Percentiles rank a stretch among this genome's conserved stretches.
Evolutionary conservation across 768 basidiomycete species (phyloP).

Genomic region (Suillus occidentalis): DNA sequence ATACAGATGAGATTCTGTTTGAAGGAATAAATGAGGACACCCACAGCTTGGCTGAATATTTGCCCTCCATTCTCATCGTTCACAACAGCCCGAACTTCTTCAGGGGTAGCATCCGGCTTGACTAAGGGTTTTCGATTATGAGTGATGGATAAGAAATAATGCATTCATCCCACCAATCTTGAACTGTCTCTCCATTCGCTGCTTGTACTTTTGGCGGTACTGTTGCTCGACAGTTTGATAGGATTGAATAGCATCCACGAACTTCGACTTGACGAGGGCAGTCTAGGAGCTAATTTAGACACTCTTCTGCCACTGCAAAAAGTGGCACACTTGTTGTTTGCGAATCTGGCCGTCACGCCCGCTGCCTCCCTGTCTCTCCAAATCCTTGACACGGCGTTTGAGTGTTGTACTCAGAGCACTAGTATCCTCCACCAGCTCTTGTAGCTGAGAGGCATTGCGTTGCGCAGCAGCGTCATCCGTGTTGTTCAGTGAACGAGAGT

Average conservation of each 20-base stretch:
- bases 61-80: conserved; percentile 81
- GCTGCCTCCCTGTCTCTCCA: conserved; percentile 68
- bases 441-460: conserved; percentile 60
- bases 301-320: background rate
- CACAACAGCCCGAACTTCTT: conserved; percentile 85
- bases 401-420: conserved; percentile 66
- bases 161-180: conserved; percentile 62
- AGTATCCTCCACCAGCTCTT: conserved; percentile 70
- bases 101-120: conserved; percentile 89
- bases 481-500: conserved; percentile 73
- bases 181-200: conserved; percentile 83
- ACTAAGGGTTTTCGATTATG: conserved; percentile 42
- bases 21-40: conserved; percentile 14
- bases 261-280: conserved; percentile 68
- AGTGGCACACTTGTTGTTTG: conserved; percentile 63
- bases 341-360: conserved; percentile 69
- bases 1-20: conserved; percentile 1
- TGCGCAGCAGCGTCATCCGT: conserved; percentile 69
- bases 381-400: conserved; percentile 69
- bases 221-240: conserved; percentile 84
- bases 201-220: conserved; percentile 75
- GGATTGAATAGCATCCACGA: conserved; percentile 82
- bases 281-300: conserved; percentile 40
- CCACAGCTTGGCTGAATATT: conserved; percentile 87
- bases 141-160: conserved; percentile 2